Base-by-base conservation (phyloP, 2,329 filamentous ascomycete species). In the Clarireedia monteithiana region DNA sequence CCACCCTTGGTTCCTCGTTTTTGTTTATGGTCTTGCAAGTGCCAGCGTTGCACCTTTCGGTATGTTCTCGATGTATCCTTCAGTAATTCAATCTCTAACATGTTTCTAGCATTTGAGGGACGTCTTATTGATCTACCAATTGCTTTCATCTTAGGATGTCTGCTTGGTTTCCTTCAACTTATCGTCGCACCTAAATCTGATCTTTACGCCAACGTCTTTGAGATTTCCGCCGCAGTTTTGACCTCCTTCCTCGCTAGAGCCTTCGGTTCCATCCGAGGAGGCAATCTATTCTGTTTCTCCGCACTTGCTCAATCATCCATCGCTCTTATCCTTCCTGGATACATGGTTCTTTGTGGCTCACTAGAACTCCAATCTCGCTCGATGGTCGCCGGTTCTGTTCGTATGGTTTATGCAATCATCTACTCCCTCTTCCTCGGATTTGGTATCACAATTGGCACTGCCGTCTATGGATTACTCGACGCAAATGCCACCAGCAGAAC, bases 101-200 rank as follows among this genome's bases (percentile, higher is more conserved):
- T 9, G 1, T 30, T 9, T 9, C 27, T 30, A 30, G 27, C 87
- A 0, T 91, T 91, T 66, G 75, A 80, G 59, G 86, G 84, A 4
- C 78, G 87, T 12, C 75, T 82, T 1, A 84, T 90, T 62, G 88
- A 92, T 65, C 74, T 91, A 44, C 88, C 86, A 0, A 78, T 91
- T 39, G 79, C 80, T 24, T 91, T 90, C 68, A 58, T 85, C 20
- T 77, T 91, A 1, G 88, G 88, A 1, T 85, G 79, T 62, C 72
- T 89, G 6, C 77, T 91, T 1, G 88, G 88, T 0, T 72, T 83
- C 59, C 72, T 91, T 44, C 86, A 91, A 66, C 76, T 89, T 14
- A 79, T 88, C 44, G 74, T 90, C 2, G 82, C 85, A 0, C 84
- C 87, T 3, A 78, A 74, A 36, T 90, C 86, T 12, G 82, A 84